Evolutionary conservation across 2,329 filamentous ascomycete species (phyloP).

Genomic region (Sclerotinia trifoliorum): DNA sequence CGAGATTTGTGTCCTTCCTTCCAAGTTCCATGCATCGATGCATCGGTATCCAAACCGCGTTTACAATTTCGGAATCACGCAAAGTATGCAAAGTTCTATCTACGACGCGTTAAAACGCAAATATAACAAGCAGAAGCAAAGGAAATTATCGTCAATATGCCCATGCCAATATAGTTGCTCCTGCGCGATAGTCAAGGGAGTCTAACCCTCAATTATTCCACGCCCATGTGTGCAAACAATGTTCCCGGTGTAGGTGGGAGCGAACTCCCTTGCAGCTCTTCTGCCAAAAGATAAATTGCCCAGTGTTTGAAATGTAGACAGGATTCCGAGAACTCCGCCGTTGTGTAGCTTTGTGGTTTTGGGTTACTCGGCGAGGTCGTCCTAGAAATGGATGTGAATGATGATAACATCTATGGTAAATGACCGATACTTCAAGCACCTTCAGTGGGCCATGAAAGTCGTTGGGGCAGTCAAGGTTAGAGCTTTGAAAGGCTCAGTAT

Average conservation of each 20-base stretch:
- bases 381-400: constrained; percentile 7
- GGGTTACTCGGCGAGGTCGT: background rate
- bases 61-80: constrained; percentile 24
- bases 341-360: background rate
- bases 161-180: background rate
- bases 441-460: constrained; percentile 2
- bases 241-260: background rate
- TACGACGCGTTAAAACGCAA: constrained; percentile 21
- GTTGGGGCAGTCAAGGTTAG: constrained; percentile 14
- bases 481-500: constrained; percentile 3
- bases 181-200: constrained; percentile 9
- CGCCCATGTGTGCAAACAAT: background rate
- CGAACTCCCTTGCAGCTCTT: background rate
- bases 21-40: constrained; percentile 17
- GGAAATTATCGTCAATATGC: constrained; percentile 6
- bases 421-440: constrained; percentile 4
- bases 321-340: background rate
- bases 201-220: constrained; percentile 11
- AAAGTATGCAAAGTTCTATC: constrained; percentile 23
- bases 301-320: background rate
- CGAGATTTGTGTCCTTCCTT: constrained; percentile 20
- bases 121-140: constrained; percentile 14
- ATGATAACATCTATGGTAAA: constrained; percentile 13
- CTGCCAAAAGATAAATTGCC: background rate
- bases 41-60: constrained; percentile 20